Percentiles rank a stretch among this genome's conserved stretches.
phyloP scores from a whole-genome alignment of 768 basidiomycete species.

The Lactifluus piperatus region DNA sequence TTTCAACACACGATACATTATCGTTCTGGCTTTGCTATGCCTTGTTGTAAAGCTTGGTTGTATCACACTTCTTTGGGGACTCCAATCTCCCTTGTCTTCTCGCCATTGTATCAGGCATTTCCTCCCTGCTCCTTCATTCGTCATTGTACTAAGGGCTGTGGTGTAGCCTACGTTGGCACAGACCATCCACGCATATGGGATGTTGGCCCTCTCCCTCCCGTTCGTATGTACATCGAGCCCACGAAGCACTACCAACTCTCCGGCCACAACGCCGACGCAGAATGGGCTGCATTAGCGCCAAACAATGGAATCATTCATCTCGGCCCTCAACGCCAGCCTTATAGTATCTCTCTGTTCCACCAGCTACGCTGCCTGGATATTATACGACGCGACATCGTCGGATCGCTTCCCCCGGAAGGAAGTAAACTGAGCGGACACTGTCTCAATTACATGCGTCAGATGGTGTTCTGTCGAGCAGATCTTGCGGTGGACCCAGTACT shows the following conservation, averaged over 20 bases:
- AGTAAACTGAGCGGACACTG: slow-evolving; percentile 26
- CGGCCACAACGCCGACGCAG: background rate
- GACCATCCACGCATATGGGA: slow-evolving; percentile 5
- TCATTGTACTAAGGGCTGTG: background rate
- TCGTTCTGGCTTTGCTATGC: background rate
- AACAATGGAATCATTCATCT: slow-evolving; percentile 24
- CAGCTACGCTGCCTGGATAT: slow-evolving; percentile 34
- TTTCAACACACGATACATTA: background rate
- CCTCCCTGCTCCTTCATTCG: background rate
- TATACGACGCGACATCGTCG: slow-evolving; percentile 25
- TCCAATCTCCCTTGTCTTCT: background rate
- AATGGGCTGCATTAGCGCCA: slow-evolving; percentile 25
- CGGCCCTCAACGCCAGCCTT: slow-evolving; percentile 24
- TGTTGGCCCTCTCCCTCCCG: background rate
- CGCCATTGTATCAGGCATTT: background rate
- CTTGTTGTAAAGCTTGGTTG: background rate
- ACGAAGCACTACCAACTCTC: slow-evolving; percentile 9
- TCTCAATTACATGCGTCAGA: slow-evolving; percentile 35
- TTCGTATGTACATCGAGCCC: slow-evolving; percentile 3
- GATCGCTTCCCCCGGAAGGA: background rate
- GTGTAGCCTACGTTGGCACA: background rate
- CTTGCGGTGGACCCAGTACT: slow-evolving; percentile 25
- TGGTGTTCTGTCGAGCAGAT: slow-evolving; percentile 30
- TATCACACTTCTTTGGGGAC: background rate
- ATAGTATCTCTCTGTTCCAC: slow-evolving; percentile 33